Evolutionary conservation across 1,284 basidiomycete genomes (phyloP).

Genomic region (Cronartium ribicola): DNA sequence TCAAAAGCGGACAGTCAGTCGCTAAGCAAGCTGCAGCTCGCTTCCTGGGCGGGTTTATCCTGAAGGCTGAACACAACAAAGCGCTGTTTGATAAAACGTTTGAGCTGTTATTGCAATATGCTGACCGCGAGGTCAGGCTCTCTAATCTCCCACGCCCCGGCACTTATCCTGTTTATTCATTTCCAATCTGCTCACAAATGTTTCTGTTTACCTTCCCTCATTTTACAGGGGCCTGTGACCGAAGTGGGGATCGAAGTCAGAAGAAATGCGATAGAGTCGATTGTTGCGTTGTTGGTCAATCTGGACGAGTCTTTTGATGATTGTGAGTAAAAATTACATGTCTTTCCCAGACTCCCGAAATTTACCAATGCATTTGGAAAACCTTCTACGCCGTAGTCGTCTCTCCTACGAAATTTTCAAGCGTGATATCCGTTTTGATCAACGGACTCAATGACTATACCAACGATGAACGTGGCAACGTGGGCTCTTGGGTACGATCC

Average conservation of each 20-base stretch:
- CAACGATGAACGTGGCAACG: conserved; percentile 88
- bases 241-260: conserved; percentile 45
- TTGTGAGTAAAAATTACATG: neutral
- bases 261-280: conserved; percentile 46
- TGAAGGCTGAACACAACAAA: neutral
- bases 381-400: conserved; percentile 11
- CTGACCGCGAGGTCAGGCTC: conserved; percentile 12
- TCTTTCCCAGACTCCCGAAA: conserved; percentile 7
- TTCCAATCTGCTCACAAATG: neutral
- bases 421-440: conserved; percentile 51
- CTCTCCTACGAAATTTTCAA: conserved; percentile 26
- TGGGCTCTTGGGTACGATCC: conserved; percentile 94
- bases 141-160: neutral
- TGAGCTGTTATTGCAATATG: conserved; percentile 2
- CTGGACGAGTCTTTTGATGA: conserved; percentile 8
- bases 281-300: conserved; percentile 42
- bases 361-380: neutral
- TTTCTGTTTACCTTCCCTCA: neutral
- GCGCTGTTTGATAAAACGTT: conserved; percentile 13
- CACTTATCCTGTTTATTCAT: conserved; percentile 41
- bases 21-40: conserved; percentile 30
- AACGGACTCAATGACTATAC: conserved; percentile 80
- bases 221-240: conserved; percentile 35
- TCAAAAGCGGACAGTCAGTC: conserved; percentile 15
- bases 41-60: conserved; percentile 26